Conservation (phyloP, 2,329 filamentous ascomycete genomes). For the Monascus ruber region DNA sequence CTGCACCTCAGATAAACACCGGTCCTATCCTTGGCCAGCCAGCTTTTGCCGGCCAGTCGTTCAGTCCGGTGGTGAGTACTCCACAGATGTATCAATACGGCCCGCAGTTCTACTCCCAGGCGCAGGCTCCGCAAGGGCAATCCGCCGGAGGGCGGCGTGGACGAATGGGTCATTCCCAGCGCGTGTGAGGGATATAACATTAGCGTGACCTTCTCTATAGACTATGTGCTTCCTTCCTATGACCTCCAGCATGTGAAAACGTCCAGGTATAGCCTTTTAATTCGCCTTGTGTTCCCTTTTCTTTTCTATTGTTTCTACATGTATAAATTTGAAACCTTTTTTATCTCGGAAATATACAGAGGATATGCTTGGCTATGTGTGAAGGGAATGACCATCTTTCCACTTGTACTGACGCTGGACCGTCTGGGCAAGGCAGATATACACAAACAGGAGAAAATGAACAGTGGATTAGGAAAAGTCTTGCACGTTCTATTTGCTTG, state of each 20-base stretch:
- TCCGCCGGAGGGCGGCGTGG: conserved; percentile 41
- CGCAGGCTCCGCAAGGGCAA: conserved; percentile 34
- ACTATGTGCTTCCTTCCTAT: conserved; percentile 7
- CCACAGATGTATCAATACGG: conserved; percentile 43
- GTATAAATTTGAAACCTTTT: conserved; percentile 23
- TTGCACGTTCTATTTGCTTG: conserved; percentile 1
- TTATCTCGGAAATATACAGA: conserved; percentile 16
- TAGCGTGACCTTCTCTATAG: not conserved
- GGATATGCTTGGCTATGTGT: conserved; percentile 22
- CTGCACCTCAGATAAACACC: conserved; percentile 25
- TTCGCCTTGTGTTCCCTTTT: conserved; percentile 18
- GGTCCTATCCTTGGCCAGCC: conserved; percentile 39
- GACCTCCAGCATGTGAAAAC: conserved; percentile 19
- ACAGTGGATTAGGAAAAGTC: conserved; percentile 12
- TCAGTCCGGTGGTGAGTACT: conserved; percentile 33
- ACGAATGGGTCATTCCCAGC: conserved; percentile 34
- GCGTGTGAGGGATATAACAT: not conserved
- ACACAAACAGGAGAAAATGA: conserved; percentile 11
- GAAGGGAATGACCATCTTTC: conserved; percentile 18
- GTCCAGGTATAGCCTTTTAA: conserved; percentile 16
- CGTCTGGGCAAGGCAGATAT: conserved; percentile 20
- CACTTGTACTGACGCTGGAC: conserved; percentile 29
- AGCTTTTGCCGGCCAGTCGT: conserved; percentile 34
- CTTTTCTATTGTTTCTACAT: conserved; percentile 10
- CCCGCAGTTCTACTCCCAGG: conserved; percentile 38